phyloP scores from a whole-genome alignment of 148 eudicot species.

The Rhododendron williamsianum region DNA sequence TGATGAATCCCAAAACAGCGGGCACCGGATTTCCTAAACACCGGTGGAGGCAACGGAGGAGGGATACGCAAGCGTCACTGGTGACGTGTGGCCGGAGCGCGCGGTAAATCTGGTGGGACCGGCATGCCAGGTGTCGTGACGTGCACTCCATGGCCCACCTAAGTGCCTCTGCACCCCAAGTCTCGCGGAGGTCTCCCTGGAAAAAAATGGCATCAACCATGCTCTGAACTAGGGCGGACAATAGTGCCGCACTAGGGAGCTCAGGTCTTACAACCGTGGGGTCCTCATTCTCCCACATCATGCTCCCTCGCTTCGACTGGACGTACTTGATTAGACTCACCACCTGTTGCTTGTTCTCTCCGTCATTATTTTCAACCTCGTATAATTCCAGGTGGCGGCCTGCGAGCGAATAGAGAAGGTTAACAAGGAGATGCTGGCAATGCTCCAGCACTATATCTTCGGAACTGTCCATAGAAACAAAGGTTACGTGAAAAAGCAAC shows the following conservation, averaged over 20 bases:
- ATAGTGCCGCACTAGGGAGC: constrained; percentile 93
- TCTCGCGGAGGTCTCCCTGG: constrained; percentile 95
- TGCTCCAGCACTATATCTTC: constrained; percentile 98
- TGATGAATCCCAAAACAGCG: constrained; percentile 78
- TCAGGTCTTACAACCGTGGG: constrained; percentile 76
- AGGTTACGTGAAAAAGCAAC: constrained; percentile 87
- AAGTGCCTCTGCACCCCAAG: constrained; percentile 94
- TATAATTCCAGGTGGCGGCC: constrained; percentile 94
- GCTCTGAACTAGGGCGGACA: constrained; percentile 96
- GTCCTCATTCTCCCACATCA: constrained; percentile 99
- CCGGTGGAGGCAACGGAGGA: constrained; percentile 89
- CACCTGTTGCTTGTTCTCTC: constrained; percentile 97
- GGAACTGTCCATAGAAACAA: constrained; percentile 98
- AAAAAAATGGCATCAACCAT: constrained; percentile 99
- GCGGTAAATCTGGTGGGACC: constrained; percentile 97
- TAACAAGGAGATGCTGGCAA: constrained; percentile 95
- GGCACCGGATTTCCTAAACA: constrained; percentile 90
- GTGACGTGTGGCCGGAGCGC: constrained; percentile 89
- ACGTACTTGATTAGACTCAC: constrained; percentile 95
- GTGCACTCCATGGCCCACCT: constrained; percentile 99
- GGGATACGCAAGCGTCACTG: constrained; percentile 86
- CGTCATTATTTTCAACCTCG: constrained; percentile 89
- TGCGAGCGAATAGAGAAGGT: constrained; percentile 89
- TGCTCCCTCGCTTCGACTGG: constrained; percentile 94
- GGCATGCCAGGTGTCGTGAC: constrained; percentile 93